A percentile compares a stretch with the other conserved stretches of the same genome.
Evolutionary conservation across 2,329 filamentous ascomycete genomes (phyloP).

Genomic region (Pezicula radicicola): DNA sequence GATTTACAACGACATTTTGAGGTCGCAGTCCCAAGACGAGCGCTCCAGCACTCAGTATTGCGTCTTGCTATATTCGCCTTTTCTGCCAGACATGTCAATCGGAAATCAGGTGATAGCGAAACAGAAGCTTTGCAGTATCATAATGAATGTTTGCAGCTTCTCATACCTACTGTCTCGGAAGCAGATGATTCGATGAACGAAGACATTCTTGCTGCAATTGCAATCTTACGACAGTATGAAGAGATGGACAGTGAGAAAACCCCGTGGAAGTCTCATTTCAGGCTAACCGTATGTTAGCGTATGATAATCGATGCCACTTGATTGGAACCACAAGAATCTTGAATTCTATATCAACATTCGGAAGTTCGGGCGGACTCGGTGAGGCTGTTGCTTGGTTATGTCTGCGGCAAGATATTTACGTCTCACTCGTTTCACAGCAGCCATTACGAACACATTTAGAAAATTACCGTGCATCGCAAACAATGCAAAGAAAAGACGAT

Average conservation of each 20-base stretch:
- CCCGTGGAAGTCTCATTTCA: neutral
- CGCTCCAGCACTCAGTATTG: neutral
- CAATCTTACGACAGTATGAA: neutral
- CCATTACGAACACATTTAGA: neutral
- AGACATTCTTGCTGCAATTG: neutral
- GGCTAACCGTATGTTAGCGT: neutral
- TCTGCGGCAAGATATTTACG: conserved; percentile 1
- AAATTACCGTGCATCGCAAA: neutral
- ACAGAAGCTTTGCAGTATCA: neutral
- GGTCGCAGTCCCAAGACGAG: neutral
- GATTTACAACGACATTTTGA: neutral
- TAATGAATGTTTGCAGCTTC: neutral
- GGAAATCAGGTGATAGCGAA: neutral
- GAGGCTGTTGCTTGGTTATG: neutral
- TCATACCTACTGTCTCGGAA: neutral
- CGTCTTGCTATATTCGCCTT: neutral
- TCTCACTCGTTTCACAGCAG: neutral
- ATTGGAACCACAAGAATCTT: conserved; percentile 1
- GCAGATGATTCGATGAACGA: neutral
- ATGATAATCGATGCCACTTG: neutral
- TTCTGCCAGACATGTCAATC: neutral
- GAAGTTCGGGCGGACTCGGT: neutral
- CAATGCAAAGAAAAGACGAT: neutral
- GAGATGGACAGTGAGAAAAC: neutral
- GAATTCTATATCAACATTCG: neutral